Evolutionary conservation across 2,329 filamentous ascomycete genomes (phyloP), one percentile per base, ranked within the genome.

Genomic region (Hypomyces perniciosus): DNA sequence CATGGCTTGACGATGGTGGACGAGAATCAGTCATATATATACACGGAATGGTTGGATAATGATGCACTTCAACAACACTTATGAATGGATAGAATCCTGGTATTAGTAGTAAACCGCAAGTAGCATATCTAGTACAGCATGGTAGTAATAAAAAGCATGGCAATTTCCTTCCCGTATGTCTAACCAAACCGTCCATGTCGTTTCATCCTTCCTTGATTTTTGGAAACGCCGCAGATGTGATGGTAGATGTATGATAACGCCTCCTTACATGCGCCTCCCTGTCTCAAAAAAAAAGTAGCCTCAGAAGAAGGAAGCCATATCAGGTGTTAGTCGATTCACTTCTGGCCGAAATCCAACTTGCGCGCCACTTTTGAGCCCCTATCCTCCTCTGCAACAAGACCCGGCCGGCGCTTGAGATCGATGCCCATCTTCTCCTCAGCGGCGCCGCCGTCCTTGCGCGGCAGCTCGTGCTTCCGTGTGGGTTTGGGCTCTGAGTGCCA

Each of bases 401-500:
- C 90, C 0, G 66, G 67, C 48, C 83, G 80, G 56, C 88, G 79
- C 71, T 88, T 90, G 45, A 96, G 71, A 68, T 96, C 91, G 53
- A 88, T 86, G 0, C 81, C 90, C 72, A 93, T 81, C 68, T 87
- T 88, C 60, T 87, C 82, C 53, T 84, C 75, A 6, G 85, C 87
- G 1, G 82, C 85, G 5, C 79, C 78, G 29, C 30, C 37, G 43
- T 52, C 54, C 66, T 92, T 93, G 57, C 79, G 81, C 1, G 93
- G 93, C 46, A 99, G 73, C 61, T 93, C 83, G 63, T 88, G 81
- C 61, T 90, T 90, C 54, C 79, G 80, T 2, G 90, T 95, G 2
- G 93, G 92, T 59, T 83, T 82, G 1, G 93, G 93, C 34, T 93
- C 86, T 27, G 80, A 81, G 38, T 80, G 81, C 90, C 92, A 99